A percentile compares a stretch with the other conserved stretches of the same genome.
phyloP scores from a whole-genome alignment of 257 asterid genomes.

The Solanum clarkiae region DNA sequence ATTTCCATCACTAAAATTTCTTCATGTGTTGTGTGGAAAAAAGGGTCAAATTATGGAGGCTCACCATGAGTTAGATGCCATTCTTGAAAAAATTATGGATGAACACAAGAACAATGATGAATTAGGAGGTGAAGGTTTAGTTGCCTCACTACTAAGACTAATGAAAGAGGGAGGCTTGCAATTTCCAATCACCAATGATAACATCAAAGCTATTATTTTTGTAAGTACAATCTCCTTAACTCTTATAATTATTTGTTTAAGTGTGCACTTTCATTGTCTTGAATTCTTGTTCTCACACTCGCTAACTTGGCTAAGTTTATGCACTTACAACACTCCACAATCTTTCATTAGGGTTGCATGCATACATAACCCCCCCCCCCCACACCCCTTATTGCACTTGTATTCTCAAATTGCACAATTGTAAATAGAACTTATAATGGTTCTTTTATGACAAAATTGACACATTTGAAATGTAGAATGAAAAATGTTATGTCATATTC shows the following conservation, averaged over 20 bases:
- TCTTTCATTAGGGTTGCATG: too few species aligned
- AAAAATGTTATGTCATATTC: background rate
- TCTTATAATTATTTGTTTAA: too few species aligned
- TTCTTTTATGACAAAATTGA: too few species aligned
- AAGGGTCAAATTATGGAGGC: background rate
- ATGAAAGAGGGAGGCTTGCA: background rate
- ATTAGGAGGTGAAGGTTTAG: background rate
- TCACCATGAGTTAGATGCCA: background rate
- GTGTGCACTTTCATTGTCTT: too few species aligned
- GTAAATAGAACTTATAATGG: too few species aligned
- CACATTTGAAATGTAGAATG: background rate
- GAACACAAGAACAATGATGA: background rate
- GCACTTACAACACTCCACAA: too few species aligned
- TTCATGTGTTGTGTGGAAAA: background rate
- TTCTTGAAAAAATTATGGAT: background rate
- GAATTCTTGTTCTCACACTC: too few species aligned
- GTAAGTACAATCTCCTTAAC: background rate
- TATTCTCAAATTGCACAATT: background rate
- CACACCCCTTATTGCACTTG: too few species aligned
- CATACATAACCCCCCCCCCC: too few species aligned
- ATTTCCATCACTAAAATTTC: background rate
- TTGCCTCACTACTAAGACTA: background rate
- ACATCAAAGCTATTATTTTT: background rate
- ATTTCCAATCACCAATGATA: background rate
- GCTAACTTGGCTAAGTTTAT: too few species aligned